Evolutionary conservation across 768 basidiomycete species (phyloP), one percentile per base, ranked within the genome.

Genomic region (Kwoniella dendrophila): DNA sequence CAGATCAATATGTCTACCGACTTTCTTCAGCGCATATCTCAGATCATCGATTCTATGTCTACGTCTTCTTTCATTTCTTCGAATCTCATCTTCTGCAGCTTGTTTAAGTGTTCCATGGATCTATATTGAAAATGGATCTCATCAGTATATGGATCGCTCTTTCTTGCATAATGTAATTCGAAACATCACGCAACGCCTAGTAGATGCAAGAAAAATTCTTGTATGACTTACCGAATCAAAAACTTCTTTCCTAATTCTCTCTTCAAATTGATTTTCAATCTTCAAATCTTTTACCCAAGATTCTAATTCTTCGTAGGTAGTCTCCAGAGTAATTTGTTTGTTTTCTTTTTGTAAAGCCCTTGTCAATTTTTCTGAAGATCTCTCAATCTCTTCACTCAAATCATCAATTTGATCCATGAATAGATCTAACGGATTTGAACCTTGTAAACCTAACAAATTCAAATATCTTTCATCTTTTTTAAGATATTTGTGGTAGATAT

Each of bases 361-460:
- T 45, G 78, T 87, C 2, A 89, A 85, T 30, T 85, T 71, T n/a
- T 83, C 83, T 18, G 90, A 87, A 73, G 90, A 90, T 20, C 84
- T 83, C 63, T 93, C 92, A 18, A 95, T 84, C 66, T 87, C 84
- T 74, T 93, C 90, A 72, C 92, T 93, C 2, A 96, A 83, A 41
- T 82, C 83, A 78, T 99, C 96, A 45, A 96, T 88, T 10, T 84
- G 76, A 78, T 98, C 95, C 92, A 93, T 96, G 80, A 96, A 98
- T 3, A 98, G 84, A 72, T 99, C 96, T 30, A 99, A 83, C 0
- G 95, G 94, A 68, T 90, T 93, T 1, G 92, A 95, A 14, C 96
- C 96, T 7, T 90, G 90, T 70, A 89, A 90, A 16, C 96, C 95
- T 18, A 98, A 86, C 79, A 98, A 86, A 63, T 85, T 83, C 43